Percentiles rank a stretch among this genome's conserved stretches.
phyloP scores from a whole-genome alignment of 164 flowering plant species.

The Stephania japonica region DNA sequence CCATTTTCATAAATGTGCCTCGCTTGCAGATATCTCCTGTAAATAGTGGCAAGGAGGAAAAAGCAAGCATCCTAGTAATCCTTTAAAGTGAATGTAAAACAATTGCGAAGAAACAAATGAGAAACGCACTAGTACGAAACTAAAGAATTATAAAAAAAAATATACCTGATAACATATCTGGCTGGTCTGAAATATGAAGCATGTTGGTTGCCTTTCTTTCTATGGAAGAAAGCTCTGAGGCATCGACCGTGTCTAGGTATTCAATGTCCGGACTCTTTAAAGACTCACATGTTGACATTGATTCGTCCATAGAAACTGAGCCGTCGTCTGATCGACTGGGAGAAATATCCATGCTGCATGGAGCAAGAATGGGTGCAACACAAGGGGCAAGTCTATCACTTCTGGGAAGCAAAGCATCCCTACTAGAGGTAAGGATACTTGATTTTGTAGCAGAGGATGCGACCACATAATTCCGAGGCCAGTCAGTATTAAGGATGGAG shows the following conservation, averaged over 20 bases:
- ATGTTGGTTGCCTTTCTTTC: constrained; percentile 54
- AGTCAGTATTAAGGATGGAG: constrained; percentile 10
- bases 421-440: constrained; percentile 17
- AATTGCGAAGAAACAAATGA: background rate
- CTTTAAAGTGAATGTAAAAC: background rate
- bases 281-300: constrained; percentile 87
- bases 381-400: constrained; percentile 22
- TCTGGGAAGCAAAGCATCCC: constrained; percentile 24
- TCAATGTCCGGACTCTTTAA: constrained; percentile 88
- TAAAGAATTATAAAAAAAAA: background rate
- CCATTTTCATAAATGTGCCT: constrained; percentile 42
- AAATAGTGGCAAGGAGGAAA: constrained; percentile 2
- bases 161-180: constrained; percentile 41
- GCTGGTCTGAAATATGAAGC: constrained; percentile 58
- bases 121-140: background rate
- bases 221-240: constrained; percentile 45
- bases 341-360: constrained; percentile 41
- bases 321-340: constrained; percentile 52
- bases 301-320: constrained; percentile 80
- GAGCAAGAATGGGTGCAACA: constrained; percentile 17
- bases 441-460: constrained; percentile 31
- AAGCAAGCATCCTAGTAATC: background rate
- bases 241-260: constrained; percentile 61
- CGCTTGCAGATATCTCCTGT: constrained; percentile 48
- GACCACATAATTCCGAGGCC: constrained; percentile 21